Conservation (phyloP, 768 basidiomycete genomes). For the Boletus vermiculosoides region DNA sequence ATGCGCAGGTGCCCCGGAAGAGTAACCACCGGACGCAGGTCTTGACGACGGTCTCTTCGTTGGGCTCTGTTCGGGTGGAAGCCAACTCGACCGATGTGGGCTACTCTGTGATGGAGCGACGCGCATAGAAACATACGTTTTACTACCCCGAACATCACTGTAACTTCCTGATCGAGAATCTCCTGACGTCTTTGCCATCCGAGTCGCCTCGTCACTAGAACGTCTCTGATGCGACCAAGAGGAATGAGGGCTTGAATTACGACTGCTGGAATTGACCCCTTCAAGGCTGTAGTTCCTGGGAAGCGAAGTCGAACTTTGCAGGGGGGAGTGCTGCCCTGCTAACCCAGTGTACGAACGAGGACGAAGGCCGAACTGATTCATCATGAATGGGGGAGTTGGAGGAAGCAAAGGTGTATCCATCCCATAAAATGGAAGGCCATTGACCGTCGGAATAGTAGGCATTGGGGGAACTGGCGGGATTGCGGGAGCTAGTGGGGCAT, state of each 20-base stretch:
- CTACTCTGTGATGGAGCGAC: constrained; percentile 9
- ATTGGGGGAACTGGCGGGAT: constrained; percentile 40
- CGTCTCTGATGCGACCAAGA: constrained; percentile 28
- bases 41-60: constrained; percentile 14
- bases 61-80: constrained; percentile 18
- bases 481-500: constrained; percentile 12
- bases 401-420: constrained; percentile 71
- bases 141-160: constrained; percentile 14
- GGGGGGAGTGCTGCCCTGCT: constrained; percentile 31
- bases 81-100: constrained; percentile 26
- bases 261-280: constrained; percentile 15
- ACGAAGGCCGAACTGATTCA: constrained; percentile 51
- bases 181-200: constrained; percentile 7
- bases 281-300: constrained; percentile 29
- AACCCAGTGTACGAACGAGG: constrained; percentile 34
- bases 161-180: constrained; percentile 19
- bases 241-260: constrained; percentile 19
- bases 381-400: constrained; percentile 74
- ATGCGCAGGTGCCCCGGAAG: constrained; percentile 8
- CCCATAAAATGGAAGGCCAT: constrained; percentile 43
- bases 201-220: constrained; percentile 32
- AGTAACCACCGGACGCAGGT: constrained; percentile 19
- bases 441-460: constrained; percentile 32
- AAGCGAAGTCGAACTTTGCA: constrained; percentile 21
- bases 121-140: constrained; percentile 9